Evolutionary conservation across 768 basidiomycete species (phyloP).

Genomic region (Leccinum aurantiacum): DNA sequence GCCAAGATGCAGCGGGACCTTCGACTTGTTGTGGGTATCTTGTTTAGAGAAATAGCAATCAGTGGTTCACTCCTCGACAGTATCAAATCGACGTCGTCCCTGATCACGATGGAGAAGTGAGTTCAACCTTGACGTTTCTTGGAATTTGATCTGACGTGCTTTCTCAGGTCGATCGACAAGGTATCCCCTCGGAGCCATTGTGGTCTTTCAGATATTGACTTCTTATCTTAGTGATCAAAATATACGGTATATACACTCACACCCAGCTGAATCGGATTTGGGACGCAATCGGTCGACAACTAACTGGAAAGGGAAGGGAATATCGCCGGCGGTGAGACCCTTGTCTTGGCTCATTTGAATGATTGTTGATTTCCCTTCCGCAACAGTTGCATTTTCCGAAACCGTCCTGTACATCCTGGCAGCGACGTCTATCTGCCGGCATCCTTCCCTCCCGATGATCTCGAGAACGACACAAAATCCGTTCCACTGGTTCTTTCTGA

Average conservation of each 20-base stretch:
- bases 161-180: no score
- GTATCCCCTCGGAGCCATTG: neutral
- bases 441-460: constrained; percentile 45
- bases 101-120: no score
- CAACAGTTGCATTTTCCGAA: constrained; percentile 48
- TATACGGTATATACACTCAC: constrained; percentile 54
- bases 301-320: constrained; percentile 45
- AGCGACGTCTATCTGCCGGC: constrained; percentile 49
- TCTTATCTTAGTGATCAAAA: constrained; percentile 41
- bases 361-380: neutral
- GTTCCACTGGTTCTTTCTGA: constrained; percentile 37
- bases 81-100: no score
- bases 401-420: constrained; percentile 33
- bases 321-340: constrained; percentile 49
- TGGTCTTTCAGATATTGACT: neutral
- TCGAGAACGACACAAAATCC: constrained; percentile 16
- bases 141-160: no score
- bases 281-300: constrained; percentile 44
- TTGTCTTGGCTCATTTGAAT: neutral
- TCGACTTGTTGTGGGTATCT: no score
- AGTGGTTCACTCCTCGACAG: no score
- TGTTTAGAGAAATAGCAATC: no score
- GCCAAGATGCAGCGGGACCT: no score
- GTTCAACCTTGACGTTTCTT: no score
- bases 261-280: constrained; percentile 49